These are phyloP conservation scores for Helianthus annuus DNA, from an alignment of 129 eudicot genomes.

Conservation along the genomic window HanXRQr2.0-SUNRISE NC_035438.2:65421945-65422444, in stretches of 20 bases:
- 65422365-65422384: background rate
- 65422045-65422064: conserved; percentile 76
- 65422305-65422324: conserved; percentile 13
- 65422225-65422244: background rate
- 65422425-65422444: background rate
- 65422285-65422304: conserved; percentile 73
- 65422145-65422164: conserved; percentile 18
- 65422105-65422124: conserved; percentile 96
- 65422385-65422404: background rate
- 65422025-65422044: conserved; percentile 55
- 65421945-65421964: conserved; percentile 95
- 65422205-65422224: background rate
- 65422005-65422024: conserved; percentile 9
- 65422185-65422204: background rate
- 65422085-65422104: conserved; percentile 81
- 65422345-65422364: background rate
- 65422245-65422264: conserved; percentile 55
- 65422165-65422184: background rate
- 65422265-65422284: conserved; percentile 80
- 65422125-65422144: conserved; percentile 73
- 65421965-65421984: conserved; percentile 36
- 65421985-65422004: background rate
- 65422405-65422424: background rate
- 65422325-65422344: conserved; percentile 10
- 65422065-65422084: conserved; percentile 80